Evolutionary conservation across 2,329 filamentous ascomycete species (phyloP), one percentile per base, ranked within the genome.

Genomic region (Samsoniella hepiali): DNA sequence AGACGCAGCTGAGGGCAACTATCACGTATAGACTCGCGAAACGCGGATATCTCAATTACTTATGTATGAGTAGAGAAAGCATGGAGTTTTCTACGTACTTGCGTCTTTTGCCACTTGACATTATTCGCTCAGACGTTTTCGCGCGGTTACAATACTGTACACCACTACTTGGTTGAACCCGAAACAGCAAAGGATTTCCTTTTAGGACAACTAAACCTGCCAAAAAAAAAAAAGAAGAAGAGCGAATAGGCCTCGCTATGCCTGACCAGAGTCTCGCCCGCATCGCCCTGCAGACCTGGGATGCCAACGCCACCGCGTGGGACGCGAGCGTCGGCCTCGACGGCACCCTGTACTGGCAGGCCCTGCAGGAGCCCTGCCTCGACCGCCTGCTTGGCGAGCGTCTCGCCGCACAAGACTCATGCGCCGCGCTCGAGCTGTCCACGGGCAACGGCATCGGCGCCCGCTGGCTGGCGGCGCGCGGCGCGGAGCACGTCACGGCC

Each of bases 371-470:
- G 36, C 80, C 81, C 0, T 71, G 69, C 2, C 73, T 82, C 1
- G 58, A 70, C 15, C 72, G 75, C 4, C 70, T 82, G 34, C 68
- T 78, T 1, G 63, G 65, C 2, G 65, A 70, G 15, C 63, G 68
- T 15, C 65, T 68, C 54, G 45, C 47, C 9, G 45, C n/a, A n/a
- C n/a, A n/a, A n/a, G n/a, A n/a, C n/a, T n/a, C n/a, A n/a, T n/a
- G n/a, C n/a, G n/a, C 17, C 7, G 78, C 77, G 0, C 72, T 83
- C 6, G 81, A 83, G 62, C 71, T 83, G n/a, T 78, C 80, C 3
- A 81, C 79, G 0, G 80, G 81, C 45, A 83, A 82, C 63, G 81
- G 81, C 31, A 74, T 83, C 32, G 76, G 77, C 22, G 78, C 80
- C 17, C 76, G 80, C 29, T 78, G 76, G 73, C 72, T 84, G 17